A percentile compares a stretch with the other conserved stretches of the same genome.
These are phyloP conservation scores for Exophiala bonariae DNA, from an alignment of 2,329 filamentous ascomycete species.

Conservation along the genomic window DNA sequence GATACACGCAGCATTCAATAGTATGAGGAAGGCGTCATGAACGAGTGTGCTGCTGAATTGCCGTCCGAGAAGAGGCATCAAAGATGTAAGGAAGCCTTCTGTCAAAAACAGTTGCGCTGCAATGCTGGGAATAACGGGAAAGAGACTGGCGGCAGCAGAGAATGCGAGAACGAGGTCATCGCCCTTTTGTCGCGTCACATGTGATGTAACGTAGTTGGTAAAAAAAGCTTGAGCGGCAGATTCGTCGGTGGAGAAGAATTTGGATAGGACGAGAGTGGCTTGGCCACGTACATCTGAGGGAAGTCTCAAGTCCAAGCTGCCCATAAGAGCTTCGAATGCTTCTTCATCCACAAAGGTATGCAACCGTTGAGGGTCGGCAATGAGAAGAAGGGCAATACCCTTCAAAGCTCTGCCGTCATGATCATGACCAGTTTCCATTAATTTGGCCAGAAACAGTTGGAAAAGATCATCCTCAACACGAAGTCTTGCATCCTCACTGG, in stretches of 20 bases:
- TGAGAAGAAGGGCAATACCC: constrained; percentile 59
- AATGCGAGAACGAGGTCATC: constrained; percentile 91
- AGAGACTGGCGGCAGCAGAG: constrained; percentile 84
- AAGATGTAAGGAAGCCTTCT: constrained; percentile 77
- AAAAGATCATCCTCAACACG: constrained; percentile 50
- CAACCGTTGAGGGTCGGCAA: constrained; percentile 53
- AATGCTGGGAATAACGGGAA: constrained; percentile 77
- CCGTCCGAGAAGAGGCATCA: constrained; percentile 74
- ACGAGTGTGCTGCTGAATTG: constrained; percentile 84
- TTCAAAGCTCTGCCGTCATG: constrained; percentile 62
- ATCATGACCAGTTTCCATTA: constrained; percentile 89
- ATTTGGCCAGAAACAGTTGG: constrained; percentile 73
- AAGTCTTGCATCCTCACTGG: constrained; percentile 38
- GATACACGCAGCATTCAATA: constrained; percentile 90
- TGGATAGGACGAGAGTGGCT: constrained; percentile 77
- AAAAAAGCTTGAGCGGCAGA: constrained; percentile 71
- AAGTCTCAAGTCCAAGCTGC: constrained; percentile 81
- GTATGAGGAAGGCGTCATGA: constrained; percentile 80
- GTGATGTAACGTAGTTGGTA: constrained; percentile 70
- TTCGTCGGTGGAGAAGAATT: constrained; percentile 76
- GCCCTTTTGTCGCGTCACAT: constrained; percentile 71
- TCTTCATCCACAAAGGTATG: constrained; percentile 61
- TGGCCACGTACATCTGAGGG: constrained; percentile 73
- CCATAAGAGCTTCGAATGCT: constrained; percentile 80
- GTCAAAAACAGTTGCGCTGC: constrained; percentile 80